Conservation (phyloP, 148 eudicot species). For the Silene latifolia region DNA sequence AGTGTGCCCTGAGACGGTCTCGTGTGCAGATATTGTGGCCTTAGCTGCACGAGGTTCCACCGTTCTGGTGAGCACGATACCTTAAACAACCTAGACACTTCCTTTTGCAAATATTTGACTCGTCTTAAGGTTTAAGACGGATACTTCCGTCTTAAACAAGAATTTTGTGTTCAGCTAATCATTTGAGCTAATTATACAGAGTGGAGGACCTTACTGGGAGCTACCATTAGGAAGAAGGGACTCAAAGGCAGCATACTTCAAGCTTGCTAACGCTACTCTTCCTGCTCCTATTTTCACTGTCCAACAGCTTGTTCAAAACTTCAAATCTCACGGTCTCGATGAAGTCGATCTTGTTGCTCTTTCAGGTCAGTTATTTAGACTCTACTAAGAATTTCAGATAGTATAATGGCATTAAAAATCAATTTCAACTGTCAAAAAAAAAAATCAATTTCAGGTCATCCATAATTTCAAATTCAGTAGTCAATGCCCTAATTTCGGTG, state of each 20-base stretch:
- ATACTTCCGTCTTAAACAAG: too few relatives aligned
- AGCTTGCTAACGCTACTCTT: slow-evolving; percentile 50
- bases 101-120: too few relatives aligned
- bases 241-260: slow-evolving; percentile 61
- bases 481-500: too few relatives aligned
- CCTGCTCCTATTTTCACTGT: slow-evolving; percentile 77
- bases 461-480: neutral
- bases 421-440: too few relatives aligned
- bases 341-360: slow-evolving; percentile 84
- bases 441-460: neutral
- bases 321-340: slow-evolving; percentile 73
- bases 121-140: too few relatives aligned
- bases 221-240: slow-evolving; percentile 86
- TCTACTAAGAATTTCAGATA: neutral
- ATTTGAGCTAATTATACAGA: slow-evolving; percentile 31
- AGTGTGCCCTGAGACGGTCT: slow-evolving; percentile 81
- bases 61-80: slow-evolving; percentile 48
- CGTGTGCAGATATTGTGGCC: slow-evolving; percentile 89
- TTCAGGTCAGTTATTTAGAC: slow-evolving; percentile 44
- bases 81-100: too few relatives aligned
- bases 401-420: neutral
- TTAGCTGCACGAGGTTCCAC: slow-evolving; percentile 82
- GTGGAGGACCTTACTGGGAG: slow-evolving; percentile 92
- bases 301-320: slow-evolving; percentile 44
- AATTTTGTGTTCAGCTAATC: too few relatives aligned